Conservation (phyloP, 805 yeast species). For the Nakazawaea molendinolei region DNA sequence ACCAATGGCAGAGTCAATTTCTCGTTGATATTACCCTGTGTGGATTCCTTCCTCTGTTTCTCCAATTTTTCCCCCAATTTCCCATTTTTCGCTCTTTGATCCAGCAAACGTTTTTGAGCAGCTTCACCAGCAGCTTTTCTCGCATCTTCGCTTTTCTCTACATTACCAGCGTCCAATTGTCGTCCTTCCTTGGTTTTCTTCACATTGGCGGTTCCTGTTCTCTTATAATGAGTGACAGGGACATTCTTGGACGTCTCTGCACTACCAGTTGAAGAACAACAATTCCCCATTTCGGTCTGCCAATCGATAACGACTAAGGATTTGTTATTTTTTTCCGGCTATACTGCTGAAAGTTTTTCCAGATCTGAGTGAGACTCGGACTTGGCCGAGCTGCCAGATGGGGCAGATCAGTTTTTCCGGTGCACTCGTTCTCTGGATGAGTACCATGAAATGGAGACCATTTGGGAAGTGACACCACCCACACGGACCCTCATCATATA, state of each 20-base stretch:
- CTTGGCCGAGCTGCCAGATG: too few species aligned
- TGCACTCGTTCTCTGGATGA: too few species aligned
- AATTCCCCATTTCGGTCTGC: background rate
- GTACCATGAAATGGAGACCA: too few species aligned
- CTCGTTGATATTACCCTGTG: constrained; percentile 4
- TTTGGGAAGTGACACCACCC: too few species aligned
- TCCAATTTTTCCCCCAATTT: constrained; percentile 9
- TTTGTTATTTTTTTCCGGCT: too few species aligned
- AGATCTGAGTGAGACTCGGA: too few species aligned
- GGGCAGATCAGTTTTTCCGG: too few species aligned
- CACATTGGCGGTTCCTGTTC: background rate
- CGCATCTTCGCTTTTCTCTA: background rate
- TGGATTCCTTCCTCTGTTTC: constrained; percentile 3
- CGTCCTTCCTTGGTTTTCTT: background rate
- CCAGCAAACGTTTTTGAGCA: constrained; percentile 6
- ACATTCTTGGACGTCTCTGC: background rate
- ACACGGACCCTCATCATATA: too few species aligned
- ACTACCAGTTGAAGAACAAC: background rate
- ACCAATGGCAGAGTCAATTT: constrained; percentile 1
- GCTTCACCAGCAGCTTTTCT: constrained; percentile 11
- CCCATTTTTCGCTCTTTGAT: constrained; percentile 7
- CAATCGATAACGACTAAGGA: background rate
- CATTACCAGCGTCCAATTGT: background rate
- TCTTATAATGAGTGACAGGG: background rate
- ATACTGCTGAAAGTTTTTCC: too few species aligned